These are phyloP conservation scores for Fusarium citri DNA, from an alignment of 2,329 filamentous ascomycete species.

Conservation along the genomic window DNA sequence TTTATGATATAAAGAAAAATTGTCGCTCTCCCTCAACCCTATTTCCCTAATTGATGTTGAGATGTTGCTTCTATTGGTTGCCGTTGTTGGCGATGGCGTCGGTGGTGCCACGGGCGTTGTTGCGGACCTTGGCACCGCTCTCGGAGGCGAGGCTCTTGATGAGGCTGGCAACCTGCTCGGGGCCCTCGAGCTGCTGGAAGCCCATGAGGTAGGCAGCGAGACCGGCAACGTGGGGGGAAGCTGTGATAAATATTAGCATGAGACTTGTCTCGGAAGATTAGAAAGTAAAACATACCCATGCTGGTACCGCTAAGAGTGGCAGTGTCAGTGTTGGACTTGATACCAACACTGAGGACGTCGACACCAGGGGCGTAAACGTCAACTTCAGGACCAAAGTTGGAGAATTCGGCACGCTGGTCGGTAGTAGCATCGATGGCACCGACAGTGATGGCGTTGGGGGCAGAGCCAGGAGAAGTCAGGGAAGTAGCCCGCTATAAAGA, in stretches of 20 bases:
- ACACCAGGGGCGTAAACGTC: slow-evolving; percentile 69
- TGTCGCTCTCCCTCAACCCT: slow-evolving; percentile 30
- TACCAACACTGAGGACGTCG: slow-evolving; percentile 64
- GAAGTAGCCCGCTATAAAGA: slow-evolving; percentile 57
- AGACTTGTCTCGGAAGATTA: neutral
- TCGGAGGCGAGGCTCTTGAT: slow-evolving; percentile 65
- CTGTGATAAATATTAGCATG: slow-evolving; percentile 48
- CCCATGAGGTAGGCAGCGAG: slow-evolving; percentile 75
- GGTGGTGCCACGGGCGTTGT: slow-evolving; percentile 60
- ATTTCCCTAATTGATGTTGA: slow-evolving; percentile 14
- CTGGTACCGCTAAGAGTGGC: slow-evolving; percentile 65
- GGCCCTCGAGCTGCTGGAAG: slow-evolving; percentile 61
- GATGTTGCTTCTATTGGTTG: slow-evolving; percentile 44
- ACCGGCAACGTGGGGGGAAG: slow-evolving; percentile 74
- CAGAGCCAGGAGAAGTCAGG: slow-evolving; percentile 65
- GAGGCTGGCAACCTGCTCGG: slow-evolving; percentile 55
- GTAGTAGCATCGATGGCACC: slow-evolving; percentile 66
- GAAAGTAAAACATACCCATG: slow-evolving; percentile 58
- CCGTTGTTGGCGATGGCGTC: slow-evolving; percentile 69
- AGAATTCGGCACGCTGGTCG: slow-evolving; percentile 64
- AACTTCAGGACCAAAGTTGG: slow-evolving; percentile 67
- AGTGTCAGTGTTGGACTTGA: slow-evolving; percentile 59
- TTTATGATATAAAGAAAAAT: slow-evolving; percentile 30
- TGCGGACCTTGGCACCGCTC: slow-evolving; percentile 58
- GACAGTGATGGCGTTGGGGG: slow-evolving; percentile 68